These are phyloP conservation scores for Rhizopogon sp. DNA, from an alignment of 768 basidiomycete species.

Conservation along the genomic window DNA sequence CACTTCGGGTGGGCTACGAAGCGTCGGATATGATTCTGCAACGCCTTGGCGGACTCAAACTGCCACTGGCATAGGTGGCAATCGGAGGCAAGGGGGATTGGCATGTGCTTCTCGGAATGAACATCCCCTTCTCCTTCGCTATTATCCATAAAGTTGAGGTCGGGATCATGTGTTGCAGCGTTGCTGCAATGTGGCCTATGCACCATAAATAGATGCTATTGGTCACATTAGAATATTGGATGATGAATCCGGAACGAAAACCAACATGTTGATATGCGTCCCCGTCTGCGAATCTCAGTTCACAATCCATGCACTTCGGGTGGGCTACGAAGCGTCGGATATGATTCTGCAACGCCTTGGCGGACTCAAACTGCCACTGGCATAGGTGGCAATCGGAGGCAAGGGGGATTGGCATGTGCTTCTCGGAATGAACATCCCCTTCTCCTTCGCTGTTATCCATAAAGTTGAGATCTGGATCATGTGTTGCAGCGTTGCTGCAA, in stretches of 20 bases:
- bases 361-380: slow-evolving; percentile 34
- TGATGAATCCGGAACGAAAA: background rate
- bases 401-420: slow-evolving; percentile 5
- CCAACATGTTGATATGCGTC: slow-evolving; percentile 31
- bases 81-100: slow-evolving; percentile 5
- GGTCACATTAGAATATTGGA: background rate
- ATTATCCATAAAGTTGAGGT: background rate
- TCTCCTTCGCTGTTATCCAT: background rate
- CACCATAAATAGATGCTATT: slow-evolving; percentile 23
- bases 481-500: background rate
- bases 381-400: slow-evolving; percentile 26
- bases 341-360: slow-evolving; percentile 33
- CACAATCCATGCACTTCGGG: slow-evolving; percentile 40
- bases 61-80: slow-evolving; percentile 34
- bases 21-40: slow-evolving; percentile 36
- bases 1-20: slow-evolving; percentile 44
- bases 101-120: background rate
- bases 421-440: background rate
- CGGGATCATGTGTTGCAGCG: background rate
- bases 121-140: background rate
- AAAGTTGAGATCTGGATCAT: background rate
- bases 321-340: slow-evolving; percentile 37
- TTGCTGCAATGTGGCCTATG: slow-evolving; percentile 12
- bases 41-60: slow-evolving; percentile 31
- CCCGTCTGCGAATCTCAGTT: slow-evolving; percentile 34